Percentiles rank a stretch among this genome's conserved stretches.
phyloP scores from a whole-genome alignment of 2,329 filamentous ascomycete genomes.

The Epichloe amarillans region DNA sequence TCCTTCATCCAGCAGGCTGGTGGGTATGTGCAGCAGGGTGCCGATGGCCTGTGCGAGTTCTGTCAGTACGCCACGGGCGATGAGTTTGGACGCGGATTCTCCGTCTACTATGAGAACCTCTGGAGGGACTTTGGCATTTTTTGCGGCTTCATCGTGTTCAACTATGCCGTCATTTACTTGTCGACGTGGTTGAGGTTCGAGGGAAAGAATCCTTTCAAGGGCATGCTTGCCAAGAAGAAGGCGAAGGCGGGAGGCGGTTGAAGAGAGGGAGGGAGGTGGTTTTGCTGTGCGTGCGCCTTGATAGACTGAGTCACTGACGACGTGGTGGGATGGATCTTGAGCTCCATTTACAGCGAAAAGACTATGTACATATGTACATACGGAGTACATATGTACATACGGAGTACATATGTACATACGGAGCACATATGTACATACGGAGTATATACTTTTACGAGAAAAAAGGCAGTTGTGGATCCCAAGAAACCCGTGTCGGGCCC shows the following conservation, averaged over 20 bases:
- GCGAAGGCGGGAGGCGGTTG: not conserved
- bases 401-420: too few species aligned
- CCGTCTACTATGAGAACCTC: conserved; percentile 44
- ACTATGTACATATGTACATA: too few species aligned
- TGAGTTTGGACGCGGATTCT: conserved; percentile 45
- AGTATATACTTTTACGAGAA: too few species aligned
- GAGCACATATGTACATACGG: too few species aligned
- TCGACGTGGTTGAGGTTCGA: conserved; percentile 27
- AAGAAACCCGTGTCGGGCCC: too few species aligned
- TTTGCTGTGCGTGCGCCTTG: too few species aligned
- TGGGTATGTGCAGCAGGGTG: conserved; percentile 46
- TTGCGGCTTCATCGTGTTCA: conserved; percentile 50
- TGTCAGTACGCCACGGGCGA: conserved; percentile 51
- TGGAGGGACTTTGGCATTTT: conserved; percentile 57
- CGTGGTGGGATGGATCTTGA: too few species aligned
- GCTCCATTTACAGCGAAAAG: too few species aligned
- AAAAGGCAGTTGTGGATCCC: too few species aligned
- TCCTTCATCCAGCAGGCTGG: conserved; percentile 38
- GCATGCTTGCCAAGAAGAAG: conserved; percentile 14
- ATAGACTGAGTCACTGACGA: too few species aligned
- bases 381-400: too few species aligned
- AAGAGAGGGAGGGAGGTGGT: not conserved
- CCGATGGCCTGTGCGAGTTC: conserved; percentile 45
- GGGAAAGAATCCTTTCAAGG: conserved; percentile 24
- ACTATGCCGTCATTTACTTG: conserved; percentile 32